Evolutionary conservation across 1,284 basidiomycete species (phyloP).

Genomic region (Ceratobasidium sp.): DNA sequence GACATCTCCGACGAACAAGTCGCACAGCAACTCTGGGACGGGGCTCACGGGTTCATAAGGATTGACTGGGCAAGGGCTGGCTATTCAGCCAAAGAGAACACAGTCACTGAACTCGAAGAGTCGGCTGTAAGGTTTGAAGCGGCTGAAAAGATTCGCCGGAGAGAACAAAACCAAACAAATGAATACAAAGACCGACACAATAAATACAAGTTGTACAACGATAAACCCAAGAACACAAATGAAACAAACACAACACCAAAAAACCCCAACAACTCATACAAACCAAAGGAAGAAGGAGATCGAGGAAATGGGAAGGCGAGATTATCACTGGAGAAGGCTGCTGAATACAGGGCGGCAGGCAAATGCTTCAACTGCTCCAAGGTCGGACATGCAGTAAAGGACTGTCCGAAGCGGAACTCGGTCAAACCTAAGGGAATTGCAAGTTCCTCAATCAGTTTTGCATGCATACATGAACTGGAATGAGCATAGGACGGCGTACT

Average conservation of each 20-base stretch:
- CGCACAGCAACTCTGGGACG: constrained; percentile 31
- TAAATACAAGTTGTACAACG: background rate
- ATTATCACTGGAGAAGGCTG: background rate
- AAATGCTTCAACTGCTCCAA: constrained; percentile 36
- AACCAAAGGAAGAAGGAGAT: background rate
- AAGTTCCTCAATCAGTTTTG: background rate
- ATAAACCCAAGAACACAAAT: background rate
- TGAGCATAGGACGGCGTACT: background rate
- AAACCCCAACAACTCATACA: background rate
- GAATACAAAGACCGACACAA: background rate
- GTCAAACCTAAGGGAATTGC: background rate
- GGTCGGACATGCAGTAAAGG: constrained; percentile 20
- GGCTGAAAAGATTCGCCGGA: background rate
- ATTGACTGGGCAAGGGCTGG: constrained; percentile 32
- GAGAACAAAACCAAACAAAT: background rate
- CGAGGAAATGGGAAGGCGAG: background rate
- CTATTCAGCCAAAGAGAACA: constrained; percentile 2
- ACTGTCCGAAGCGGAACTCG: constrained; percentile 34
- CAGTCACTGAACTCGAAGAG: background rate
- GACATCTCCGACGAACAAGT: constrained; percentile 9
- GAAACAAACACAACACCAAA: background rate
- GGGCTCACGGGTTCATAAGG: constrained; percentile 17
- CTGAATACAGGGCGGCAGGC: constrained; percentile 28
- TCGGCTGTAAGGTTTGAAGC: constrained; percentile 18
- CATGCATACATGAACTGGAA: constrained; percentile 6